Evolutionary conservation across 768 basidiomycete species (phyloP).

Genomic region (Tylopilus felleus): DNA sequence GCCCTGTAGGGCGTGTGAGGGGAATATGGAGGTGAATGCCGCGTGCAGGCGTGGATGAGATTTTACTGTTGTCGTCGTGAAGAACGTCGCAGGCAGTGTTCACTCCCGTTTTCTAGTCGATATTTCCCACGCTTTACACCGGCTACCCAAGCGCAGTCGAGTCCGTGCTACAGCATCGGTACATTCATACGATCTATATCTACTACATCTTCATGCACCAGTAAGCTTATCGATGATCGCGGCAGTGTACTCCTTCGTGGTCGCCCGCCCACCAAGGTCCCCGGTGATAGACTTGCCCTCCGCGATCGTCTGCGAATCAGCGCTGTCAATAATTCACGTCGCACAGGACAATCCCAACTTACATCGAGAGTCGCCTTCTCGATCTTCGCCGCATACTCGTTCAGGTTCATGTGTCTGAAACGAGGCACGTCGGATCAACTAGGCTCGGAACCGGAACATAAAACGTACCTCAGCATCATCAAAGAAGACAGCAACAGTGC

Average conservation of each 20-base stretch:
- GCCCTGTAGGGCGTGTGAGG: constrained; percentile 90
- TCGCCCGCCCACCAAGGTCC: constrained; percentile 90
- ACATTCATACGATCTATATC: constrained; percentile 13
- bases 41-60: constrained; percentile 49
- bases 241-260: constrained; percentile 84
- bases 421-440: constrained; percentile 24
- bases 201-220: constrained; percentile 17
- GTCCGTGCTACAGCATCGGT: constrained; percentile 6
- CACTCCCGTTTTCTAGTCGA: constrained; percentile 13
- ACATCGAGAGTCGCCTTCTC: constrained; percentile 89
- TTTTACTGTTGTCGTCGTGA: constrained; percentile 42
- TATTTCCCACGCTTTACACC: constrained; percentile 33
- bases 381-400: constrained; percentile 80
- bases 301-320: constrained; percentile 75
- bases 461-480: constrained; percentile 91
- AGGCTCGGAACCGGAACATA: constrained; percentile 9
- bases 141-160: constrained; percentile 7
- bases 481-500: constrained; percentile 90
- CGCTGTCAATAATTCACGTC: constrained; percentile 1
- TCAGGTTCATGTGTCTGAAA: constrained; percentile 86
- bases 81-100: constrained; percentile 17
- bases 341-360: constrained; percentile 32
- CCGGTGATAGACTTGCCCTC: constrained; percentile 95
- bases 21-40: constrained; percentile 54
- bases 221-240: constrained; percentile 78